A percentile compares a stretch with the other conserved stretches of the same genome.
phyloP scores from a whole-genome alignment of 2,329 filamentous ascomycete species.

The Colletotrichum sp. region DNA sequence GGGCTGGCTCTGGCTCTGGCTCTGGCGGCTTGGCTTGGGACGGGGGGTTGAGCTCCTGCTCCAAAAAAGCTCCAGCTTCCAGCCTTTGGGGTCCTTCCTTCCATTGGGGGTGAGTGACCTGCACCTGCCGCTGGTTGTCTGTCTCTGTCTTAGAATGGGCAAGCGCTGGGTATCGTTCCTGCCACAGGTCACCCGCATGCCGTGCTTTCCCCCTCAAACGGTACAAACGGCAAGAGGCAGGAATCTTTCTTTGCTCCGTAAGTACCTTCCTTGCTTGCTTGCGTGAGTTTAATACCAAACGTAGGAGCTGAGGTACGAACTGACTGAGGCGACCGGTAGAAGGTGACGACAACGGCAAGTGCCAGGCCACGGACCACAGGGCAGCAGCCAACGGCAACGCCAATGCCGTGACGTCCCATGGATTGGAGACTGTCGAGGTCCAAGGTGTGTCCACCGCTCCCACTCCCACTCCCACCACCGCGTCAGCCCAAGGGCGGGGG shows the following conservation, averaged over 20 bases:
- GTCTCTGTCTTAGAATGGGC: neutral
- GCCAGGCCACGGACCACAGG: neutral
- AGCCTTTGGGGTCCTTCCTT: neutral
- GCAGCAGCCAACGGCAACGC: slow-evolving; percentile 2
- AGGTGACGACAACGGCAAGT: neutral
- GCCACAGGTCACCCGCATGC: neutral
- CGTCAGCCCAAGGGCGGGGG: slow-evolving; percentile 19
- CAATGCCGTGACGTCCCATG: neutral
- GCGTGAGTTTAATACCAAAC: neutral
- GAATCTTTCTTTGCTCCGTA: neutral
- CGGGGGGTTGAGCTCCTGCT: neutral
- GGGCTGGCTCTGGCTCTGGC: neutral
- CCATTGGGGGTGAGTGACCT: neutral
- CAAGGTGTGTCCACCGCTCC: neutral
- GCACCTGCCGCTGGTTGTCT: neutral
- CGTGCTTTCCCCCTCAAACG: neutral
- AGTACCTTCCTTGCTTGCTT: neutral
- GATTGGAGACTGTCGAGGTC: neutral
- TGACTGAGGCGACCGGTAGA: neutral
- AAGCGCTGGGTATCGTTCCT: neutral
- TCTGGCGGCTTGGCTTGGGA: neutral
- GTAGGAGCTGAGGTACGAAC: neutral
- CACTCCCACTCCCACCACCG: slow-evolving; percentile 14
- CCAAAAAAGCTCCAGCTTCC: neutral
- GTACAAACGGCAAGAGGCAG: neutral